Evolutionary conservation across 306 rosid species (phyloP).

Genomic region (Prunus mume): DNA sequence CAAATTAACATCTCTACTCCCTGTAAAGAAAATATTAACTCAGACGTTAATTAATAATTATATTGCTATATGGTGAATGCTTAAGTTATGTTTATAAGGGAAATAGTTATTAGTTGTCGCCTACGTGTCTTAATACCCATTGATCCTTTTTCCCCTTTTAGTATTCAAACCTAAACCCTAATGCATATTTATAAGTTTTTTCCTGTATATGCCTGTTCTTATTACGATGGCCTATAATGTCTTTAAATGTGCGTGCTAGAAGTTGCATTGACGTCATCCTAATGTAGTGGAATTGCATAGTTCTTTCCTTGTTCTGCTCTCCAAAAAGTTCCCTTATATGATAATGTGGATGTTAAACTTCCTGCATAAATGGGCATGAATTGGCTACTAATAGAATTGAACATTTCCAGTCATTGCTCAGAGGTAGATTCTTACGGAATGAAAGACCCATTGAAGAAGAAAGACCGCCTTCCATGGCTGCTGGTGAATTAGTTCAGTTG

Average conservation of each 20-base stretch:
- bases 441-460: conserved; percentile 89
- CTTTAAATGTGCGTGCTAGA: not conserved
- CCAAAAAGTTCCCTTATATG: not conserved
- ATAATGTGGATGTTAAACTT: not conserved
- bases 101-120: not conserved
- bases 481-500: conserved; percentile 83
- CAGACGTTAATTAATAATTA: not conserved
- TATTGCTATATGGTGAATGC: not conserved
- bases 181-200: not conserved
- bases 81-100: not conserved
- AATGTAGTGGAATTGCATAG: not conserved
- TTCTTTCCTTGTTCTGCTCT: not conserved
- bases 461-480: conserved; percentile 91
- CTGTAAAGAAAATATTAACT: not conserved
- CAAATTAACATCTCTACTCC: not conserved
- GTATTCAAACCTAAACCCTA: not conserved
- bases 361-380: not conserved
- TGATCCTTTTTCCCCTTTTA: not conserved
- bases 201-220: not conserved
- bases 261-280: not conserved
- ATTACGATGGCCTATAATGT: too few species aligned
- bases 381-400: conserved; percentile 35
- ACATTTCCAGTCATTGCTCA: conserved; percentile 77
- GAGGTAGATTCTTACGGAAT: conserved; percentile 97
- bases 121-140: not conserved